Base-by-base conservation (phyloP, 2,329 filamentous ascomycete species). In the Delphinella strobiligena region DNA sequence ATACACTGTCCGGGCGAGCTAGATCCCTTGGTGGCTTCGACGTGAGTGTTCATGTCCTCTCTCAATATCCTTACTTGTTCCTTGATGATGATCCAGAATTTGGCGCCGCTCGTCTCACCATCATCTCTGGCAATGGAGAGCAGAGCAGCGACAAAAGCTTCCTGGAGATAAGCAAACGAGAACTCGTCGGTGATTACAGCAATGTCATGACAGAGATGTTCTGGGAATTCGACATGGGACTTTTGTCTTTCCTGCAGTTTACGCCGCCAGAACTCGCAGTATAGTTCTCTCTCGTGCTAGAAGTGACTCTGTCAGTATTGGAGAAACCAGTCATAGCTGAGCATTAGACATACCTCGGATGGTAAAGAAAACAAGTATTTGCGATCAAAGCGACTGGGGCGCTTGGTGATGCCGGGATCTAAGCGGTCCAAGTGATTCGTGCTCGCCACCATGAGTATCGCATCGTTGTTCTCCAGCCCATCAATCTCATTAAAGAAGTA, bases 401-500 rank as follows among this genome's bases (percentile, higher is more conserved):
- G 68, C 62, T 80, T 80, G 3, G 56, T 49, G 24, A 61, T 79
- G 15, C 78, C 78, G 0, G 78, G 78, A 47, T 83, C 79, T 4
- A 84, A 60, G 2, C 69, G 66, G 27, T 83, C 78, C 4, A 83
- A 64, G 47, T 69, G 64, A 44, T 60, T 60, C 0, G 56, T 60
- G 2, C 51, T 54, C 15, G 55, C 56, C 5, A 60, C 51, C 61
- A 84, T 80, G 49, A 82, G 71, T 38, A 83, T 81, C 9, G 80
- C 80, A 47, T 83, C 75, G 47, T 84, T 84, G 46, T 67, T 71
- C 49, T 74, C 72, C 9, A 84, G 69, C 0, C 80, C 80, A 45
- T 84, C 80, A 3, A 83, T 73, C 55, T 83, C 78, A 52, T 83
- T 84, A 35, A 83, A 64, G 59, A 84, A 84, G 61, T 81, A 83